These are phyloP conservation scores for Dendrobium nobile DNA, from an alignment of 106 monocot genomes.

Conservation along the genomic window DNA sequence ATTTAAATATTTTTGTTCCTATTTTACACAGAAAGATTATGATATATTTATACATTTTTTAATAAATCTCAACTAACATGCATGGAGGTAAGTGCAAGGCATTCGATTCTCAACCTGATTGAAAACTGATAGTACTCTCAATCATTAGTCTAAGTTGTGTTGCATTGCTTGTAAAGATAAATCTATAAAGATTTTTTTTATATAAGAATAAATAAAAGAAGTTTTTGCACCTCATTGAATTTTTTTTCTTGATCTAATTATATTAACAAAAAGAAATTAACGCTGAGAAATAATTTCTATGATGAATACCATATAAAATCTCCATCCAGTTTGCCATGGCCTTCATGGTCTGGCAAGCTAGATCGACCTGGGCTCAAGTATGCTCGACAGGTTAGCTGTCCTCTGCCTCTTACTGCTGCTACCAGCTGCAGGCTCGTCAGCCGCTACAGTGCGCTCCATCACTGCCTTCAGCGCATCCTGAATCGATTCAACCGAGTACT, in stretches of 20 bases:
- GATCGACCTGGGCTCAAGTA: neutral
- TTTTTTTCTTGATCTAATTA: neutral
- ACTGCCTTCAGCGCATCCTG: constrained; percentile 74
- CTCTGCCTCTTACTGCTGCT: constrained; percentile 66
- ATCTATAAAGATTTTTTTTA: no score
- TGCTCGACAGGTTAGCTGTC: constrained; percentile 23
- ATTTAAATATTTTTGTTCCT: no score
- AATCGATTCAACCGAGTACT: constrained; percentile 39
- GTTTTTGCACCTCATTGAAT: neutral
- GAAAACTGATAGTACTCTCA: no score
- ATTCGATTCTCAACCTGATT: no score
- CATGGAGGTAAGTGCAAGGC: no score
- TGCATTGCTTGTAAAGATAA: no score
- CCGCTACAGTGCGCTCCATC: constrained; percentile 48
- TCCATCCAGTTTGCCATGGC: neutral
- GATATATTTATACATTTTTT: no score
- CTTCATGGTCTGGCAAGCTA: neutral
- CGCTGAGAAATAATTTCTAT: neutral
- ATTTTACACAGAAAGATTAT: no score
- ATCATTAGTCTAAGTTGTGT: no score
- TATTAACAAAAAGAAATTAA: neutral
- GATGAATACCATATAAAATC: neutral
- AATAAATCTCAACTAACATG: no score
- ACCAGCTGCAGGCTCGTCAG: constrained; percentile 26
- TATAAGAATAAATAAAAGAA: no score